Percentiles rank a stretch among this genome's conserved stretches.
phyloP scores from a whole-genome alignment of 352 stramenopile genomes.

The Globisporangium yorkense region DNA sequence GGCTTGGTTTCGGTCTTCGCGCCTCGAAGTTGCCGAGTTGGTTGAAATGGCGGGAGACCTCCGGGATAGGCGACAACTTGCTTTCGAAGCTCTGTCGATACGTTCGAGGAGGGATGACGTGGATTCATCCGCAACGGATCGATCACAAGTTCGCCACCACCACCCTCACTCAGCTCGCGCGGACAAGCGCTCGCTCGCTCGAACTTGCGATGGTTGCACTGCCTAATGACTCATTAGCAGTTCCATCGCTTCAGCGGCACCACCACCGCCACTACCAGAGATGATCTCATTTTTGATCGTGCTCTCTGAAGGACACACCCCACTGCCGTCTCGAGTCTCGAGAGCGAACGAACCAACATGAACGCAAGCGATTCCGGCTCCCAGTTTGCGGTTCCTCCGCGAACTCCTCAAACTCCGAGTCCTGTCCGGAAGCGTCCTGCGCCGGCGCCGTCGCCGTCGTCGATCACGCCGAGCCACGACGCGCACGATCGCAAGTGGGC shows the following conservation, averaged over 20 bases:
- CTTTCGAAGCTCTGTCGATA: neutral
- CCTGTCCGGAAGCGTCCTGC: constrained; percentile 3
- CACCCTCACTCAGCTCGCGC: neutral
- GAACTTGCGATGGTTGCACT: neutral
- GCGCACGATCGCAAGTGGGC: constrained; percentile 3
- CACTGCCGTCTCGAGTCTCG: no score
- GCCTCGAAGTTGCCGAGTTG: neutral
- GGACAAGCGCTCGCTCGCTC: no score
- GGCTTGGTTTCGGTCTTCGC: neutral
- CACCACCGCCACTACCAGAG: no score
- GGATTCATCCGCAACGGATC: neutral
- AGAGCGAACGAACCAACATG: neutral
- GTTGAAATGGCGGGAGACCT: neutral
- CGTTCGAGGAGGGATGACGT: neutral
- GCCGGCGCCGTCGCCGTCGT: neutral
- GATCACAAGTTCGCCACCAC: no score
- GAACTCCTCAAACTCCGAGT: neutral
- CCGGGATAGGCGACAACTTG: neutral
- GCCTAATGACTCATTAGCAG: neutral
- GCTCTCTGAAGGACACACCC: neutral
- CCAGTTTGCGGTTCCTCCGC: neutral
- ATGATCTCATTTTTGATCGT: neutral
- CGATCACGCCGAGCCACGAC: neutral
- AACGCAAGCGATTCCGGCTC: neutral
- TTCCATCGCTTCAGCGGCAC: neutral